phyloP scores from a whole-genome alignment of 176 grass and related monocot species.

The Eragrostis curvula region DNA sequence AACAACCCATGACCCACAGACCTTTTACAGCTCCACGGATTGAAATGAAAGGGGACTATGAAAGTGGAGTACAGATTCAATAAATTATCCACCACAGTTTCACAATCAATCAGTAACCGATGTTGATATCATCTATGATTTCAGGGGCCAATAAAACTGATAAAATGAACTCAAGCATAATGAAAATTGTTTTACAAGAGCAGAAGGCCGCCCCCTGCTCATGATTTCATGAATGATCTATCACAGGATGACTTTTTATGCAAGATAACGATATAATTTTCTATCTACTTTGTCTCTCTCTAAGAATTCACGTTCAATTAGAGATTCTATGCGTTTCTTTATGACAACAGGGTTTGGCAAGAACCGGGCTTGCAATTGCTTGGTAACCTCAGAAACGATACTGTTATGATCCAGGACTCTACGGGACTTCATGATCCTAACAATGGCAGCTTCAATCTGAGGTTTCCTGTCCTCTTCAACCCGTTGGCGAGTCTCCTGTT shows the following conservation, averaged over 20 bases:
- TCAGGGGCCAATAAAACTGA: constrained; percentile 36
- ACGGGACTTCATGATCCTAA: constrained; percentile 95
- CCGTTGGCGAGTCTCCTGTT: constrained; percentile 91
- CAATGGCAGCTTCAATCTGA: constrained; percentile 95
- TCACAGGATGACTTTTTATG: constrained; percentile 52
- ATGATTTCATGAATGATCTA: constrained; percentile 40
- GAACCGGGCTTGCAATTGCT: constrained; percentile 90
- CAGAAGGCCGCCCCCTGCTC: constrained; percentile 26
- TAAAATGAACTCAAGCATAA: constrained; percentile 46
- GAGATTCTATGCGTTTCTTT: constrained; percentile 94
- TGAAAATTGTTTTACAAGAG: constrained; percentile 52
- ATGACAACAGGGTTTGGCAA: constrained; percentile 95
- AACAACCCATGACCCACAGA: background rate
- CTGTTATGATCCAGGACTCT: constrained; percentile 95
- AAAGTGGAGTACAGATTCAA: background rate
- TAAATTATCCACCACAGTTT: constrained; percentile 6
- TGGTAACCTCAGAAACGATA: constrained; percentile 92
- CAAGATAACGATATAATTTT: constrained; percentile 98
- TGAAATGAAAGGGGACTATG: background rate
- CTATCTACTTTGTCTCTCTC: constrained; percentile 96
- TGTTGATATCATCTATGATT: constrained; percentile 34
- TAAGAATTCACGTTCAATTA: constrained; percentile 96
- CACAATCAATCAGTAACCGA: constrained; percentile 13
- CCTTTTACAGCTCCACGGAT: background rate
- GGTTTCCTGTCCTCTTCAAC: constrained; percentile 98